A percentile compares a stretch with the other conserved stretches of the same genome.
Conservation (phyloP, 352 stramenopile genomes). For the Phytophthora syringae region DNA sequence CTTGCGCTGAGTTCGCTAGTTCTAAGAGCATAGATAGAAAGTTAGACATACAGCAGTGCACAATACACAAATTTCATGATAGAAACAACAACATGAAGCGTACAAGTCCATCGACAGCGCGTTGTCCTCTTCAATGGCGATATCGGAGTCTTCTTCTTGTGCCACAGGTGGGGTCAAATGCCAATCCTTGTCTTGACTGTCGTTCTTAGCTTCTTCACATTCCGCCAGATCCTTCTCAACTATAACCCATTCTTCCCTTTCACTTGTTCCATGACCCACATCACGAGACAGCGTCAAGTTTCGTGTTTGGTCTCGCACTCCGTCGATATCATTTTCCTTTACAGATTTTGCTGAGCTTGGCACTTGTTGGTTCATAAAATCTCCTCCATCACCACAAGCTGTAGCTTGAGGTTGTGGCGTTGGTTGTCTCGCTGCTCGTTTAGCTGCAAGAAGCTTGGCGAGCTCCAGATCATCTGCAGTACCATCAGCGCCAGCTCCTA, state of each 20-base stretch:
- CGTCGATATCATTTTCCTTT: background rate
- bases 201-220: background rate
- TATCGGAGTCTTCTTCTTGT: conserved; percentile 13
- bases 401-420: background rate
- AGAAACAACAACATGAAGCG: conserved; percentile 23
- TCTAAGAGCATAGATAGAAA: conserved; percentile 27
- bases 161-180: background rate
- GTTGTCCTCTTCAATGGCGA: conserved; percentile 21
- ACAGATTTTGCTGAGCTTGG: background rate
- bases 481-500: conserved; percentile 1
- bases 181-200: background rate
- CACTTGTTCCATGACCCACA: background rate
- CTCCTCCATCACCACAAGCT: background rate
- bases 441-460: conserved; percentile 35
- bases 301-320: background rate
- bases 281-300: background rate
- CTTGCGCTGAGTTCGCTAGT: conserved; percentile 37
- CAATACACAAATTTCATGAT: conserved; percentile 17
- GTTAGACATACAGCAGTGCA: conserved; percentile 15
- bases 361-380: background rate
- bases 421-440: conserved; percentile 31
- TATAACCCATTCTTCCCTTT: conserved; percentile 18
- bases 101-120: conserved; percentile 75
- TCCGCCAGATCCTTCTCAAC: conserved; percentile 1
- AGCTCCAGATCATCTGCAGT: conserved; percentile 37